Base-by-base conservation (phyloP, 163 green algal species). In the Chlamydomonas reinhardtii region DNA sequence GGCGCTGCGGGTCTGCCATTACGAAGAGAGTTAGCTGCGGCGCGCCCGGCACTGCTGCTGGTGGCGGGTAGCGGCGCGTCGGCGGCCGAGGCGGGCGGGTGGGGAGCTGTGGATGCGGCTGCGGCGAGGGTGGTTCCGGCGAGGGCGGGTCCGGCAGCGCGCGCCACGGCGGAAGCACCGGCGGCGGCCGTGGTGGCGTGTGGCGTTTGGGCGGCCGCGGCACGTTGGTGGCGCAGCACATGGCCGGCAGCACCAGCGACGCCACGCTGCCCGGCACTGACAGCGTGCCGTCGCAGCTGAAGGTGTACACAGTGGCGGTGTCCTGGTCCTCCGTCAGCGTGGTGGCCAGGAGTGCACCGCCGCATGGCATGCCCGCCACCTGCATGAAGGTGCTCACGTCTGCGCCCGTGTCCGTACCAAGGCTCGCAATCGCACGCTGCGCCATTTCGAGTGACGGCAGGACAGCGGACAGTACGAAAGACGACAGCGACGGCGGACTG, bases 21-120 rank as follows among this genome's bases (percentile, higher is more conserved):
- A 84, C 65, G 56, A 76, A 84, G 19, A 84, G n/a, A 0, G 43
- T 69, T 12, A 84, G 77, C 77, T 84, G 77, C n/a, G 77, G 61
- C 9, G 12, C 34, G 4, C 17, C 69, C 8, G 22, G 27, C 2
- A 39, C 5, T 2, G 65, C 16, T 9, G 43, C 39, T 20, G 77
- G 77, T 19, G 61, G 75, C 35, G 61, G 75, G 32, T 19, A 32
- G 17, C 35, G 9, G 43, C 73, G 35, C 34, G 24, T 12, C 12
- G 39, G 35, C 27, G 4, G 25, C 61, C 37, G 39, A 22, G 65
- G 37, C 43, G 37, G 62, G 39, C 20, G 37, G 0, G 4, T 22
- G 43, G 48, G 24, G 37, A n/a, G 64, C 35, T 31, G n/a, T 27
- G n/a, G 14, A 31, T 52, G 74, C 32, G 52, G n/a, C 52, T 52